These are phyloP conservation scores for Syncephalastrum sp. DNA, from an alignment of 371 early-diverging fungal species.

Conservation along the genomic window DNA sequence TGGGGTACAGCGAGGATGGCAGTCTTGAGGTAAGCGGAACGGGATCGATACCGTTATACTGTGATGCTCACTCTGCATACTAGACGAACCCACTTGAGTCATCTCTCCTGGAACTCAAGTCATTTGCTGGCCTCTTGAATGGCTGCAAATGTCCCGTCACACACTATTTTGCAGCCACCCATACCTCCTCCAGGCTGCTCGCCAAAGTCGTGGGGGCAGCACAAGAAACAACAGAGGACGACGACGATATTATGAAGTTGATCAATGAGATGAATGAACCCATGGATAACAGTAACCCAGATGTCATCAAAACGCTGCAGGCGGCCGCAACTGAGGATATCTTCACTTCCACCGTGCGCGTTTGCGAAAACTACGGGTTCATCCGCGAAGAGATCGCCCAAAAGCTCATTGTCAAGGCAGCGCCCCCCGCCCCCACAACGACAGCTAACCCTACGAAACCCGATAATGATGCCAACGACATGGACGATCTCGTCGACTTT, in stretches of 20 bases:
- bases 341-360: conserved; percentile 35
- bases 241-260: conserved; percentile 43
- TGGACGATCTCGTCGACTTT: conserved; percentile 8
- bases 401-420: conserved; percentile 18
- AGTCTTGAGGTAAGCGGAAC: no score
- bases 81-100: conserved; percentile 42
- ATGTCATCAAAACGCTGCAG: conserved; percentile 30
- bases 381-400: conserved; percentile 25
- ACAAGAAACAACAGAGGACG: conserved; percentile 23
- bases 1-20: no score
- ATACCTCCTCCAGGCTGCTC: conserved; percentile 21
- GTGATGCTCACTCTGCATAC: not conserved
- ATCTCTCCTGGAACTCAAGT: conserved; percentile 35
- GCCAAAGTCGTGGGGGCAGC: conserved; percentile 22
- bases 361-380: conserved; percentile 33
- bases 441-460: not conserved
- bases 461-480: conserved; percentile 6
- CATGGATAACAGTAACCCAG: conserved; percentile 26
- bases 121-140: conserved; percentile 47
- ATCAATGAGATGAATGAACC: conserved; percentile 34
- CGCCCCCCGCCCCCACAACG: no score
- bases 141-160: conserved; percentile 37
- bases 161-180: conserved; percentile 29
- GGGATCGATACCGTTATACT: not conserved
- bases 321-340: conserved; percentile 31